Conservation (phyloP, 1,284 basidiomycete genomes). For the Cutaneotrichosporon spelunceum region DNA sequence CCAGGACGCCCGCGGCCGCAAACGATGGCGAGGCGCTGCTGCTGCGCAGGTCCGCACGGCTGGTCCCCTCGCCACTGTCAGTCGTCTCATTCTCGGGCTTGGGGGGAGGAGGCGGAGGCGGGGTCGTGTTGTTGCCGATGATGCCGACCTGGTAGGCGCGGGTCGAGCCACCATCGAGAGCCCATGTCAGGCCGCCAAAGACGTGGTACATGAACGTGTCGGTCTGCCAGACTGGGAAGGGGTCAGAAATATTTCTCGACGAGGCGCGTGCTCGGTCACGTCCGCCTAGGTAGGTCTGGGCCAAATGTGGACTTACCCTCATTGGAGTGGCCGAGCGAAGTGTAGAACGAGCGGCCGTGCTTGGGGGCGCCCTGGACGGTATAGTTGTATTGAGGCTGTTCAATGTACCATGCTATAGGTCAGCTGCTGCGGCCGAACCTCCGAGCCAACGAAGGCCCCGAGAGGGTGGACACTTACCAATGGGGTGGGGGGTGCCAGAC, state of each 20-base stretch:
- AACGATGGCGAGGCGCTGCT: not conserved
- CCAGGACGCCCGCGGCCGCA: conserved; percentile 2
- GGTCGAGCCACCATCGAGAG: conserved; percentile 57
- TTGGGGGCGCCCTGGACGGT: conserved; percentile 41
- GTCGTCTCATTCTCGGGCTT: not conserved
- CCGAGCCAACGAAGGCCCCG: not conserved
- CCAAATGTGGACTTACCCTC: conserved; percentile 51
- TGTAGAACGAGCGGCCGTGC: conserved; percentile 75
- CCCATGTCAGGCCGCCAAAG: conserved; percentile 69
- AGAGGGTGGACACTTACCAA: conserved; percentile 32
- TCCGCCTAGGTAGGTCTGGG: not conserved
- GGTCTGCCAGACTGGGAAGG: conserved; percentile 56
- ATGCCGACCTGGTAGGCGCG: conserved; percentile 43
- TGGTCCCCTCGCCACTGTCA: not conserved
- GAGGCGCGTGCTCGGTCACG: too few relatives aligned
- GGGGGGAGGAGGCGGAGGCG: conserved; percentile 7
- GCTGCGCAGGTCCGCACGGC: not conserved
- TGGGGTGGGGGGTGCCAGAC: conserved; percentile 48
- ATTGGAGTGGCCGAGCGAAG: conserved; percentile 69
- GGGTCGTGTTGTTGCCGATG: conserved; percentile 39
- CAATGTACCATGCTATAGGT: conserved; percentile 70
- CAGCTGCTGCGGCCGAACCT: conserved; percentile 15
- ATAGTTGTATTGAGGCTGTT: conserved; percentile 44
- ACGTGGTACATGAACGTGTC: conserved; percentile 66
- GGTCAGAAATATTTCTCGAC: not conserved